phyloP scores from a whole-genome alignment of 164 flowering plant species.

The Cinnamomum chago region DNA sequence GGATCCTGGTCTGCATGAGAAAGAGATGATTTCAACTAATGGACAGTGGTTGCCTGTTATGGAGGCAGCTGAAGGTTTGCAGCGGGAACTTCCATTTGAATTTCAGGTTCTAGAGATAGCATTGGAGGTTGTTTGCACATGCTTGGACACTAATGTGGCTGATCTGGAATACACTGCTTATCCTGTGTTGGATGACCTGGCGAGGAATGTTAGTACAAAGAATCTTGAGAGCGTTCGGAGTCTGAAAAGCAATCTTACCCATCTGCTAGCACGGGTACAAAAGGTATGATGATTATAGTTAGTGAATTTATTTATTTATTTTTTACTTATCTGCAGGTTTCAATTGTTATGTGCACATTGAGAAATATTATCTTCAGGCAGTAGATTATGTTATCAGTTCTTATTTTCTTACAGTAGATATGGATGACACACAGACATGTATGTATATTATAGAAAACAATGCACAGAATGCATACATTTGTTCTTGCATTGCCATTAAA shows the following conservation, averaged over 20 bases:
- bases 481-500: no score
- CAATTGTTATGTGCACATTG: no score
- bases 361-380: no score
- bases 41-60: constrained; percentile 54
- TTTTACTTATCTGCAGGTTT: no score
- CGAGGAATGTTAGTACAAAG: constrained; percentile 83
- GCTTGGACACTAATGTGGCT: constrained; percentile 68
- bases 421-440: no score
- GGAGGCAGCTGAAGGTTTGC: constrained; percentile 64
- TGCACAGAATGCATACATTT: no score
- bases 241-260: constrained; percentile 88
- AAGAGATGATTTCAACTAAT: constrained; percentile 21
- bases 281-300: constrained; percentile 41
- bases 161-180: constrained; percentile 82
- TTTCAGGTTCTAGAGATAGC: constrained; percentile 93
- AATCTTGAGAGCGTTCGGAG: constrained; percentile 87
- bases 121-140: constrained; percentile 78
- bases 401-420: no score
- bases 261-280: constrained; percentile 86
- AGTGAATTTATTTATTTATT: no score
- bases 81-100: constrained; percentile 86
- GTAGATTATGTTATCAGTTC: no score
- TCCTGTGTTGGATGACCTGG: constrained; percentile 85
- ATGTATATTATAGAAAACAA: no score
- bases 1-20: constrained; percentile 40